Evolutionary conservation across 768 basidiomycete species (phyloP).

Genomic region (Rhodosporidiobolus odoratus): DNA sequence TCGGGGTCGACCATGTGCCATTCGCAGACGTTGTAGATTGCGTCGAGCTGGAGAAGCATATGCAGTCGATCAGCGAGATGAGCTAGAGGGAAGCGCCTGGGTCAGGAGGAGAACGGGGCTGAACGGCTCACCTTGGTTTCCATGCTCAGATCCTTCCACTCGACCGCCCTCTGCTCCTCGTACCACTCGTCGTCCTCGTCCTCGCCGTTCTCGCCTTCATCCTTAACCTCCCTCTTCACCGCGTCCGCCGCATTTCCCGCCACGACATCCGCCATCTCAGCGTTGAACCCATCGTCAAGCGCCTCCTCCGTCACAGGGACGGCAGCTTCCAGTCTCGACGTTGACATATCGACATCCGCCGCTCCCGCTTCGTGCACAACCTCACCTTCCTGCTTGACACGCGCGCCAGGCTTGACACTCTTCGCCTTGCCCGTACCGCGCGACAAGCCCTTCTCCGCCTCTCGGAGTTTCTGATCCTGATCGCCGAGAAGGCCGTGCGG

Average conservation of each 20-base stretch:
- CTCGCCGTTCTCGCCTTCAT: not conserved
- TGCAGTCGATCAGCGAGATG: not conserved
- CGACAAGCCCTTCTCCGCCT: not conserved
- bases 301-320: constrained; percentile 20
- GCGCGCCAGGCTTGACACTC: not conserved
- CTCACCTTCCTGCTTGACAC: not conserved
- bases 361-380: not conserved
- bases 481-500: constrained; percentile 7
- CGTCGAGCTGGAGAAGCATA: constrained; percentile 12
- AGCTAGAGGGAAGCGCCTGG: not conserved
- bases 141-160: constrained; percentile 31
- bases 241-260: not conserved
- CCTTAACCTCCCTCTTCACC: constrained; percentile 4
- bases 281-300: constrained; percentile 28
- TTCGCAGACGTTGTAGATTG: constrained; percentile 38
- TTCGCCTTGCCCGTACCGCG: constrained; percentile 5
- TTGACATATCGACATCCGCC: constrained; percentile 10
- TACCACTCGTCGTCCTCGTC: constrained; percentile 24
- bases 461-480: constrained; percentile 8
- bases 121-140: constrained; percentile 34
- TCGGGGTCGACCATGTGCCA: constrained; percentile 40
- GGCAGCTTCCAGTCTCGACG: not conserved
- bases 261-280: constrained; percentile 23
- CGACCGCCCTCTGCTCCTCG: constrained; percentile 30
- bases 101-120: too few relatives aligned